These are phyloP conservation scores for Ehretia macrophylla DNA, from an alignment of 257 asterid genomes.

Conservation along the genomic window DNA sequence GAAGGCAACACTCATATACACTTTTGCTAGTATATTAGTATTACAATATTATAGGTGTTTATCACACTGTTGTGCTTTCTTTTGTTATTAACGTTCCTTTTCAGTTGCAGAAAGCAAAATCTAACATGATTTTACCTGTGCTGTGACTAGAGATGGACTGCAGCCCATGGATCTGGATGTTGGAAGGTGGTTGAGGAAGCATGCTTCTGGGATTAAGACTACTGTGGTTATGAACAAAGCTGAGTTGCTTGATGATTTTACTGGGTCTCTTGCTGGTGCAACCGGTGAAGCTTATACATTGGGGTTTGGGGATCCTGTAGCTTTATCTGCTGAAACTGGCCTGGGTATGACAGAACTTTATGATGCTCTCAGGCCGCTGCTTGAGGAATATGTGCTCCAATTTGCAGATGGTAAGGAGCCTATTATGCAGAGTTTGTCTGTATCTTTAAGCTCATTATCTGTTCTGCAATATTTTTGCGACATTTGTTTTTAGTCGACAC, in stretches of 20 bases:
- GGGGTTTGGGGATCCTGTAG: conserved; percentile 94
- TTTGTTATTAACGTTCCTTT: background rate
- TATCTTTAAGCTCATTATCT: background rate
- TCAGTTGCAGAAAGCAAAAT: background rate
- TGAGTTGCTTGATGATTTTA: conserved; percentile 69
- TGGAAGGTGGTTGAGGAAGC: conserved; percentile 93
- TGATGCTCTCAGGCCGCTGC: conserved; percentile 64
- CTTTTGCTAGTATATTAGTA: too few relatives aligned
- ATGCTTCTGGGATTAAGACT: conserved; percentile 71
- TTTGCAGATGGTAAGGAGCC: conserved; percentile 36
- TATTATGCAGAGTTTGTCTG: conserved; percentile 3
- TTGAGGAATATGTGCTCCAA: conserved; percentile 60
- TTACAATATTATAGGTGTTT: too few relatives aligned
- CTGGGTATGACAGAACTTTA: conserved; percentile 76
- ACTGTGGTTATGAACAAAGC: conserved; percentile 91
- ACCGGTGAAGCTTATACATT: conserved; percentile 79
- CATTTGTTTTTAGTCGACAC: background rate
- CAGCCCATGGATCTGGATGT: conserved; percentile 93
- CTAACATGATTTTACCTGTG: conserved; percentile 1
- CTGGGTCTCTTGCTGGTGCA: conserved; percentile 77
- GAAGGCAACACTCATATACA: too few relatives aligned
- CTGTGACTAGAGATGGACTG: conserved; percentile 67
- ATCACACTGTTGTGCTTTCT: too few relatives aligned
- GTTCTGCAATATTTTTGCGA: background rate
- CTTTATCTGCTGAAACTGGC: conserved; percentile 96